Conservation (phyloP, 306 rosid species). For the Phaseolus lunatus region DNA sequence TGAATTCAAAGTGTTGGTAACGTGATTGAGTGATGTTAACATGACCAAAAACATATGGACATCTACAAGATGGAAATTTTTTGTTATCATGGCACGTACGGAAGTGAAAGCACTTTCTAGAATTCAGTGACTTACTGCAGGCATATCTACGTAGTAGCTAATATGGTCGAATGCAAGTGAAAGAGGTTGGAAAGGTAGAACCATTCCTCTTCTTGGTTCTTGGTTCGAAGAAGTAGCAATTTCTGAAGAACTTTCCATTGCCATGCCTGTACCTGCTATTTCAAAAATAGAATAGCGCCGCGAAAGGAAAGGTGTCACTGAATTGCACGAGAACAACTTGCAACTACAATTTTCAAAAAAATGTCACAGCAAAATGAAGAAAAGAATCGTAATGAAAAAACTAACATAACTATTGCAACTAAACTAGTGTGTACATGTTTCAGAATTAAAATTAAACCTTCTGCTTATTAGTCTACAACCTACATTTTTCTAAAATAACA, state of each 20-base stretch:
- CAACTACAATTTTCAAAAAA: neutral
- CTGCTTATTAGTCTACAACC: neutral
- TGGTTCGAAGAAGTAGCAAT: constrained; percentile 25
- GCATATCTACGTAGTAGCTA: constrained; percentile 81
- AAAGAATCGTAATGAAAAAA: neutral
- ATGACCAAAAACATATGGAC: neutral
- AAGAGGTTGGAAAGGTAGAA: constrained; percentile 72
- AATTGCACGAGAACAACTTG: constrained; percentile 9
- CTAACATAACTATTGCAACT: neutral
- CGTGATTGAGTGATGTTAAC: neutral
- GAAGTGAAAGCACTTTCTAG: neutral
- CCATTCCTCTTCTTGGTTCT: constrained; percentile 58
- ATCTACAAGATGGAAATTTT: neutral
- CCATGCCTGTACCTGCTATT: constrained; percentile 38
- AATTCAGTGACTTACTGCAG: constrained; percentile 60
- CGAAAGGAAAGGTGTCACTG: neutral
- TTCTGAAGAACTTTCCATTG: constrained; percentile 32
- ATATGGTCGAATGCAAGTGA: constrained; percentile 74
- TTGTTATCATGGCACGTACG: neutral
- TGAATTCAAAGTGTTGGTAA: neutral
- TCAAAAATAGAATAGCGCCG: neutral
- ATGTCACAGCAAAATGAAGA: neutral
- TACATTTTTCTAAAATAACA: constrained; percentile 5
- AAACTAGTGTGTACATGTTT: neutral
- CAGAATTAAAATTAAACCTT: neutral